Evolutionary conservation across 2,329 filamentous ascomycete genomes (phyloP), one percentile per base, ranked within the genome.

Genomic region (Colletotrichum destructivum): DNA sequence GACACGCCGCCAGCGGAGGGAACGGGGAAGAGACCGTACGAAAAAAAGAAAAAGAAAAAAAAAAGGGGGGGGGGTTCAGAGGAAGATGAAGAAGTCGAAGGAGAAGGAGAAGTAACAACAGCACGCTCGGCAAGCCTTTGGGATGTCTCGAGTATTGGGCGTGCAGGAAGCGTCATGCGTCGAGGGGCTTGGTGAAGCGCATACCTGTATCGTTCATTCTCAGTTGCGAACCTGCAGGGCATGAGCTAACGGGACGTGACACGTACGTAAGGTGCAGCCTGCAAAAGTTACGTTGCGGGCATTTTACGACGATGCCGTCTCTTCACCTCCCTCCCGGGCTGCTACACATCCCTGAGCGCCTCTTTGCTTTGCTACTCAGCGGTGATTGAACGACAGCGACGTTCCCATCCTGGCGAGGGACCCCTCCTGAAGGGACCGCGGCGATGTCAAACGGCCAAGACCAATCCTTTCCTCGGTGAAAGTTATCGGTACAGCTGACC

Each of bases 371-470:
- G 60, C 31, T 62, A 23, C 40, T 13, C 46, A 49, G 46, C 23
- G 59, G 38, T 49, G 59, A 26, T 44, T 49, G 13, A 38, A 55
- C 26, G 26, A 61, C 44, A 49, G 26, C 59, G 59, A 38, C 18
- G 44, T 49, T 57, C 51, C 62, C 18, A 65, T 21, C 62, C 44
- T 16, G 42, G 54, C 44, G n/a, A 4, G 59, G 49, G 16, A 15
- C n/a, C 7, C 26, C 38, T 40, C 21, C 40, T 21, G 46, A 42
- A 9, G 31, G 35, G 35, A 55, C 5, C 26, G 13, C 15, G 51
- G 23, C 46, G 13, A 51, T 51, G 31, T n/a, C 31, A 51, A 40
- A 35, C 18, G 35, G n/a, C 31, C 46, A 42, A 23, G 35, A n/a
- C 35, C 40, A n/a, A 49, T n/a, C 21, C 13, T n/a, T 23, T 55